A percentile compares a stretch with the other conserved stretches of the same genome.
phyloP scores from a whole-genome alignment of 345 rosid genomes.

The Cardamine chenopodiifolia region DNA sequence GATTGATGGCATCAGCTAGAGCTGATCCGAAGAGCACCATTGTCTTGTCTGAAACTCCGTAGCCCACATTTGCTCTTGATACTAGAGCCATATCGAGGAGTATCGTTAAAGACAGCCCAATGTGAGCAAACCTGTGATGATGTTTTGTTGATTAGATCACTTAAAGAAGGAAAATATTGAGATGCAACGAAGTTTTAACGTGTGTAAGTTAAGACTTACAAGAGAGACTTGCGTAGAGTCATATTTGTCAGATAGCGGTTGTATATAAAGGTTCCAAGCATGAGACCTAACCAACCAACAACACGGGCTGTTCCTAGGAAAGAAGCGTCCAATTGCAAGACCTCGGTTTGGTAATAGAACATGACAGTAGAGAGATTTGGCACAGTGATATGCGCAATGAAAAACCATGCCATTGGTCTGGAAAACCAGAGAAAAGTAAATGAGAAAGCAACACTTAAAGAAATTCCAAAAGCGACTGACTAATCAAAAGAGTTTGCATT shows the following conservation, averaged over 20 bases:
- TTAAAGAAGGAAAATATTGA: constrained; percentile 3
- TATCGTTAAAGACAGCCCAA: constrained; percentile 64
- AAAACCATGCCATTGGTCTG: constrained; percentile 99
- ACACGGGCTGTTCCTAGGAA: constrained; percentile 89
- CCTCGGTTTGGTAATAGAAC: constrained; percentile 96
- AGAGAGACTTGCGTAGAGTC: constrained; percentile 77
- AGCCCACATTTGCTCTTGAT: constrained; percentile 56
- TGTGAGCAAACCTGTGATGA: constrained; percentile 76
- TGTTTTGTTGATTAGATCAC: constrained; percentile 29
- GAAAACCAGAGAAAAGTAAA: constrained; percentile 30
- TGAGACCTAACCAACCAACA: constrained; percentile 92
- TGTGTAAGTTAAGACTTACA: constrained; percentile 51
- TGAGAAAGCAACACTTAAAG: constrained; percentile 37
- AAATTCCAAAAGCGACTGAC: background rate
- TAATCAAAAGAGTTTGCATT: constrained; percentile 22
- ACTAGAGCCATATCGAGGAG: constrained; percentile 75
- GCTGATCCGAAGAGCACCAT: constrained; percentile 95
- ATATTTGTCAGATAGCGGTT: constrained; percentile 70
- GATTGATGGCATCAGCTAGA: constrained; percentile 85
- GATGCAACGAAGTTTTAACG: background rate
- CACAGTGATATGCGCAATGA: constrained; percentile 78
- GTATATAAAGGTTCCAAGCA: constrained; percentile 81
- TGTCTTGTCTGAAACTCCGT: constrained; percentile 78
- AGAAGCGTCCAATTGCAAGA: constrained; percentile 80
- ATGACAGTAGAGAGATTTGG: constrained; percentile 93